phyloP scores from a whole-genome alignment of 768 basidiomycete genomes.

The Auriculariales sp. region DNA sequence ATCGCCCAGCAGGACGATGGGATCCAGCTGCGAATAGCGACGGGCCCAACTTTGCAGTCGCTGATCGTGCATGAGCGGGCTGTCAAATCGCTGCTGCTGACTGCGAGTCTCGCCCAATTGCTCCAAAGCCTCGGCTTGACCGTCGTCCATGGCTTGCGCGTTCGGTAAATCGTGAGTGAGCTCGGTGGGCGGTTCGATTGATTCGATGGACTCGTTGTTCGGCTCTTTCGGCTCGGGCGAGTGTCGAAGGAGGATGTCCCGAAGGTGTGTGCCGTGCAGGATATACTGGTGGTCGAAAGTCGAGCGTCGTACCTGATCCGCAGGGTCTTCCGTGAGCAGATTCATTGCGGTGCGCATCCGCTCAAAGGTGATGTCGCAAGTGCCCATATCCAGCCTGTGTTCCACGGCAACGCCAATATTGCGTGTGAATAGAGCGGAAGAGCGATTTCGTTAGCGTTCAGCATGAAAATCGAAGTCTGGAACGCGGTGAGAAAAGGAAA shows the following conservation, averaged over 20 bases:
- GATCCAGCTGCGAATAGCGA: conserved; percentile 43
- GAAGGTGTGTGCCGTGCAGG: conserved; percentile 54
- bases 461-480: conserved; percentile 10
- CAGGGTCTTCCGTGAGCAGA: conserved; percentile 40
- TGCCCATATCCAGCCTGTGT: conserved; percentile 48
- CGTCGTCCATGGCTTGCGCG: conserved; percentile 1
- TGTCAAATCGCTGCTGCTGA: neutral
- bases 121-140: neutral
- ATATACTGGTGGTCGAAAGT: conserved; percentile 28
- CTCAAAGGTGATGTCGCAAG: conserved; percentile 46
- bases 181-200: conserved; percentile 3
- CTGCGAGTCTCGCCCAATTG: neutral
- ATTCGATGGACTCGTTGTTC: neutral
- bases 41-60: conserved; percentile 70
- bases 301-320: conserved; percentile 11
- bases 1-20: conserved; percentile 63
- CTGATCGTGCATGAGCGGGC: conserved; percentile 53
- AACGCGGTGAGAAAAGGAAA: conserved; percentile 2
- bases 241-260: conserved; percentile 55
- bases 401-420: neutral
- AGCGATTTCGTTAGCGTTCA: conserved; percentile 8
- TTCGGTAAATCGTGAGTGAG: conserved; percentile 4
- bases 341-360: conserved; percentile 58
- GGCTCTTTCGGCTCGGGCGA: conserved; percentile 14
- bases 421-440: conserved; percentile 1